Conservation (phyloP, 2,329 filamentous ascomycete genomes). For the Lachnellula willkommii region DNA sequence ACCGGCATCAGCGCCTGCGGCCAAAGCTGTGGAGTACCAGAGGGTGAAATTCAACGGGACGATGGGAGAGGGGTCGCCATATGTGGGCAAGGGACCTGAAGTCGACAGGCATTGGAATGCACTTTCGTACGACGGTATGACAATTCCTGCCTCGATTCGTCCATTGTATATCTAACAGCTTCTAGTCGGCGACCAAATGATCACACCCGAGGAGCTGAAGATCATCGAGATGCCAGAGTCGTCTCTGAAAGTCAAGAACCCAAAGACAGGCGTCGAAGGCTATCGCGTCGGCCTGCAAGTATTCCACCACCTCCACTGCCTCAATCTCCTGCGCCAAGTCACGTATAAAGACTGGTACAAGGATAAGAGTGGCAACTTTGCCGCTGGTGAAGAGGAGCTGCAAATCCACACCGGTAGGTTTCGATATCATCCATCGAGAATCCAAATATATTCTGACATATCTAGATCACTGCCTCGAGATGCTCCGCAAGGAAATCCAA, state of each 20-base stretch:
- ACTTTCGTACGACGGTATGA: constrained; percentile 42
- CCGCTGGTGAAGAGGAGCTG: constrained; percentile 38
- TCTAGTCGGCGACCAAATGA: constrained; percentile 56
- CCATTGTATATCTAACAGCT: constrained; percentile 3
- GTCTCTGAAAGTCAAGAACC: constrained; percentile 51
- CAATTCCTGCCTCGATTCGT: not conserved
- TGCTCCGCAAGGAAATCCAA: constrained; percentile 48
- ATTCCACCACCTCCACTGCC: constrained; percentile 37
- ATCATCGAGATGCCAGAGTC: constrained; percentile 47
- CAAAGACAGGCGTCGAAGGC: constrained; percentile 50
- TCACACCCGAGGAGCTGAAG: constrained; percentile 48
- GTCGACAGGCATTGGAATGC: constrained; percentile 55
- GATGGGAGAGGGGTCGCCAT: constrained; percentile 40
- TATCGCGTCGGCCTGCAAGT: constrained; percentile 50
- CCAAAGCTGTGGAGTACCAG: constrained; percentile 44
- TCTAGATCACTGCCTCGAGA: constrained; percentile 48
- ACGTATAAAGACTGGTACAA: constrained; percentile 47
- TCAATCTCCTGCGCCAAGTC: constrained; percentile 38
- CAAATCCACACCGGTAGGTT: constrained; percentile 34
- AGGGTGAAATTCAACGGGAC: constrained; percentile 45
- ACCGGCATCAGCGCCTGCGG: constrained; percentile 40
- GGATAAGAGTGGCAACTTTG: constrained; percentile 43
- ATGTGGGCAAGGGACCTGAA: constrained; percentile 50
- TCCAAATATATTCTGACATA: not conserved
- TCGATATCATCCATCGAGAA: not conserved